A percentile compares a stretch with the other conserved stretches of the same genome.
phyloP scores from a whole-genome alignment of 805 yeast species.

The Candida ipomoeae region DNA sequence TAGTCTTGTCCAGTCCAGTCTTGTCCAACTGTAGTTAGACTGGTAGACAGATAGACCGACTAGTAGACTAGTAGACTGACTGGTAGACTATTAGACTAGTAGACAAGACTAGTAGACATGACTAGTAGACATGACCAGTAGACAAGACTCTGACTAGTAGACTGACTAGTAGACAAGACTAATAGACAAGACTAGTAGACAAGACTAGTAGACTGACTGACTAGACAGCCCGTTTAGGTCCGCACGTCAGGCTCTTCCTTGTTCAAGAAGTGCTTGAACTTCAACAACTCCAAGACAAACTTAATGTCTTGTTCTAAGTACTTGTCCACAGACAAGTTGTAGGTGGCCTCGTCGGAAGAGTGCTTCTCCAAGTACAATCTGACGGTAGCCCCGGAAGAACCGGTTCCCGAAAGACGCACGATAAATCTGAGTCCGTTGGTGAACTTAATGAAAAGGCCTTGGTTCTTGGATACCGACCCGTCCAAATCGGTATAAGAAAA shows the following conservation, averaged over 20 bases:
- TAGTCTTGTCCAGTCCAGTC: no score
- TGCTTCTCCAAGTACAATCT: constrained; percentile 87
- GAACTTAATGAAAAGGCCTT: constrained; percentile 83
- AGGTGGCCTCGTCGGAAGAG: constrained; percentile 53
- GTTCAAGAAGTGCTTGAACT: constrained; percentile 70
- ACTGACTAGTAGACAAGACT: no score
- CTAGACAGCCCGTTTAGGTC: constrained; percentile 42
- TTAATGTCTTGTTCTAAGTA: constrained; percentile 61
- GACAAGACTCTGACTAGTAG: no score
- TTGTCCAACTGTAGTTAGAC: no score
- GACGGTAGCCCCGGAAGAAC: constrained; percentile 96
- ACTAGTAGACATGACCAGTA: no score
- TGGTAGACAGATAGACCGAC: no score
- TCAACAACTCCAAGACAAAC: constrained; percentile 62
- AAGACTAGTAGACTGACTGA: no score
- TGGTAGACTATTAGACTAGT: no score
- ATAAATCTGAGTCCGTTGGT: constrained; percentile 80
- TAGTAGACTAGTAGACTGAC: no score
- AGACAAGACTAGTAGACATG: no score
- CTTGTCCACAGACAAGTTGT: constrained; percentile 54
- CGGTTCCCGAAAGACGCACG: constrained; percentile 92
- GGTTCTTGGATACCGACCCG: constrained; percentile 82
- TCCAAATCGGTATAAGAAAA: constrained; percentile 92
- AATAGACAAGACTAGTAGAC: no score
- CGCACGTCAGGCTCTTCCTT: constrained; percentile 85